Base-by-base conservation (phyloP, 1,284 basidiomycete species). In the Polyporus tsugae region DNA sequence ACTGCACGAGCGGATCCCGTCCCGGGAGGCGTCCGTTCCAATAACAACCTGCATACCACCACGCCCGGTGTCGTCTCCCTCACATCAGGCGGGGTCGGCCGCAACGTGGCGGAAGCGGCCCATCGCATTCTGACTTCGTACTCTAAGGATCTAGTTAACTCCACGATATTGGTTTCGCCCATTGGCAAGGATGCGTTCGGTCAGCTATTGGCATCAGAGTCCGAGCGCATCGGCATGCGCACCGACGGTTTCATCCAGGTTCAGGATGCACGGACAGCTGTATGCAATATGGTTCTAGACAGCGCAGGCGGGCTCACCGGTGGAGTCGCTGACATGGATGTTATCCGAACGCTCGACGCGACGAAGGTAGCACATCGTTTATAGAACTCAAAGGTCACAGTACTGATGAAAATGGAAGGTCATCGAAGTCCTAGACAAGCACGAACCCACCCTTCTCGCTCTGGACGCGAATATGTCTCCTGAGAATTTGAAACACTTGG, bases 91-190 rank as follows among this genome's bases (percentile, higher is more conserved):
- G 98, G 98, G 15, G 98, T 99, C 3, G 96, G 89, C 0, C 89
- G 97, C 33, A 99, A 99, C 78, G 90, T 99, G 60, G 95, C 97
- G 1, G 95, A 98, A 77, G 95, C 96, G 0, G 88, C 95, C 2
- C 89, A 93, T 74, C 86, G 92, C 29, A 77, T 91, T 9, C 78
- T 90, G 38, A 76, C 80, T 19, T 80, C 83, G 39, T 78, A 77
- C 57, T 78, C 80, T 33, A 73, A 80, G 33, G 74, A 74, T 13
- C 67, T 78, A 17, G 78, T 83, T 22, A 53, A 73, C 17, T 65
- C 75, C 1, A 83, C 85, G 0, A 72, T 91, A 6, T 81, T 95
- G 52, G 79, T 95, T 2, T 87, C 92, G 11, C 87, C 89, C 7
- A 78, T 92, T 25, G 92, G 90, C 0, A 75, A 85, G 60, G 95